A percentile compares a stretch with the other conserved stretches of the same genome.
Evolutionary conservation across 805 yeast species (phyloP).

Genomic region (Candida succiphila): DNA sequence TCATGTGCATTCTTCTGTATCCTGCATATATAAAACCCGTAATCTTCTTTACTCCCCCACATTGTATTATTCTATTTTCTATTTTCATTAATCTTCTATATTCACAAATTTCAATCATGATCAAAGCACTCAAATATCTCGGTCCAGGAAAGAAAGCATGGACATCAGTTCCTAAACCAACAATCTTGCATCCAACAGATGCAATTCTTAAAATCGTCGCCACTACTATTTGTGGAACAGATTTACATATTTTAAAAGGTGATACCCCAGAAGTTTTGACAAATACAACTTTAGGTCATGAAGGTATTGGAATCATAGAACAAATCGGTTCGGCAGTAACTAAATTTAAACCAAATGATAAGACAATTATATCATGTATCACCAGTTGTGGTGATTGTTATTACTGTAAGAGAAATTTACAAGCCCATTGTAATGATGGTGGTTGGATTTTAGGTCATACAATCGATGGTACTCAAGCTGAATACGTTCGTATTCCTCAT

Average conservation of each 20-base stretch:
- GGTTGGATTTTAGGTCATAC: slow-evolving; percentile 46
- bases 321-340: slow-evolving; percentile 39
- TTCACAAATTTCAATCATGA: no score
- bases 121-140: slow-evolving; percentile 39
- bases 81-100: no score
- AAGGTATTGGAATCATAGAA: slow-evolving; percentile 45
- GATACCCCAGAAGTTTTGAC: slow-evolving; percentile 44
- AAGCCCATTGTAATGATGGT: slow-evolving; percentile 50
- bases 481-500: slow-evolving; percentile 44
- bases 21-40: no score
- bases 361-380: slow-evolving; percentile 55
- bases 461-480: slow-evolving; percentile 64
- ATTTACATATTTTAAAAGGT: slow-evolving; percentile 53
- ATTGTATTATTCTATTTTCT: no score
- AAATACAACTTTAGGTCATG: slow-evolving; percentile 48
- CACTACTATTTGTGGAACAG: slow-evolving; percentile 60
- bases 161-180: slow-evolving; percentile 31
- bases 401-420: slow-evolving; percentile 44
- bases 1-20: no score
- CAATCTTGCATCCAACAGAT: slow-evolving; percentile 35
- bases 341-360: slow-evolving; percentile 44
- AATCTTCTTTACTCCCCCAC: no score
- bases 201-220: slow-evolving; percentile 45
- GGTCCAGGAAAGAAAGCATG: slow-evolving; percentile 31
- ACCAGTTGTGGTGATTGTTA: slow-evolving; percentile 52